A percentile compares a stretch with the other conserved stretches of the same genome.
phyloP scores from a whole-genome alignment of 2,329 filamentous ascomycete species.

The Chalaropsis ovoidea region DNA sequence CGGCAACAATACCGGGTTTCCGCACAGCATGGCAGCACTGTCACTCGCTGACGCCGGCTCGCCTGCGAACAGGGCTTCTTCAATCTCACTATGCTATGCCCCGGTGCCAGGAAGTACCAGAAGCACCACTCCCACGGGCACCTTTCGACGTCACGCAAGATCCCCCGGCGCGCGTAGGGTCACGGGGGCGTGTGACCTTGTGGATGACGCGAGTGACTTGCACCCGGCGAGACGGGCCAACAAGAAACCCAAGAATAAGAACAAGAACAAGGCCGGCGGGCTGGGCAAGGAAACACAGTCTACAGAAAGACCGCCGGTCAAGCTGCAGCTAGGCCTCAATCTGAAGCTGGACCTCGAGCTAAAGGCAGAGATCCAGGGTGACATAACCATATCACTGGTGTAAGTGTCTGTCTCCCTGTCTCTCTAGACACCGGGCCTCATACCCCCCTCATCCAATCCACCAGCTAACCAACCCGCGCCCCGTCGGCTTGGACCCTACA shows the following conservation, averaged over 20 bases:
- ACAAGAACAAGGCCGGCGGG: conserved; percentile 9
- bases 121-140: no score
- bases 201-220: conserved; percentile 5
- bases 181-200: conserved; percentile 15
- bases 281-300: background rate
- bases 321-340: conserved; percentile 59
- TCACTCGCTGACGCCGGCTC: no score
- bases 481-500: background rate
- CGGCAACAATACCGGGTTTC: background rate
- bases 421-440: background rate
- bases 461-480: background rate
- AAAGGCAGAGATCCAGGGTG: conserved; percentile 67
- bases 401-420: conserved; percentile 28
- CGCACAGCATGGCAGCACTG: no score
- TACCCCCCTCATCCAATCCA: background rate
- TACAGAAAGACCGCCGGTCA: conserved; percentile 23
- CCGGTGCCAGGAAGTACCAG: background rate
- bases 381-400: conserved; percentile 61
- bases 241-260: conserved; percentile 14
- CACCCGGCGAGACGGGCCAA: background rate
- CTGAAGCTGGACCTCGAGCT: conserved; percentile 67
- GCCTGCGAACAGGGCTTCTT: background rate
- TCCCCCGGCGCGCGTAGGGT: no score
- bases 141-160: no score
- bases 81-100: background rate